Base-by-base conservation (phyloP, 164 flowering plant genomes). In the Tetracentron sinense region DNA sequence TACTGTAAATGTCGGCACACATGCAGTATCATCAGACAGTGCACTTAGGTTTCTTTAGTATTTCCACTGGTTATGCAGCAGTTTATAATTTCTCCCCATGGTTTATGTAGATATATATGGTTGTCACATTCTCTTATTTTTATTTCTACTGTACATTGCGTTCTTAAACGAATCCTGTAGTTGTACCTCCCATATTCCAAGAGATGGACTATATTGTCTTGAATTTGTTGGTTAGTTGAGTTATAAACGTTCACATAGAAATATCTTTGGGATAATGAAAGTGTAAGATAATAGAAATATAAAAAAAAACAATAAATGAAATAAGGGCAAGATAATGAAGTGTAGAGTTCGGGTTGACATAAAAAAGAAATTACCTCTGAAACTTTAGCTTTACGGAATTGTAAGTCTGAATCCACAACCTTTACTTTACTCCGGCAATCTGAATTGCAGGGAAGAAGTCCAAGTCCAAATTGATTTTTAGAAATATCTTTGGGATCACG, bases 371-470 rank as follows among this genome's bases (percentile, higher is more conserved):
- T 74, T 78, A 90, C 98, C 96, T 88, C 90, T 11, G 56, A 10
- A 47, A 69, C 76, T 69, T 75, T 81, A 22, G 85, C 15, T 77
- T 85, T 91, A 22, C 92, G 92, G 19, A 66, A 64, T 55, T 83
- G 90, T 60, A 90, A 68, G 42, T 80, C 84, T 61, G 90, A 65
- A 4, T 81, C 86, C 42, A 69, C 71, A 58, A 33, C 77, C 70
- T 78, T 80, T 23, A 70, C 50, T 81, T 87, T 90, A 46, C 78
- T 85, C 63, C 79, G 79, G 75, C 97, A 93, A 30, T 76, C 79
- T 27, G 84, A 78, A 83, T 74, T 75, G 78, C 98, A 93, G 53
- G 87, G 82, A 67, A 93, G 82, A 71, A 88, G 83, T 49, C 96
- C 98, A 66, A 72, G 26, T 20, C 97, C 98, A 72, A 74, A 85